phyloP scores from a whole-genome alignment of 1,139 yeast genomes.

The Yamadazyma siamensis region DNA sequence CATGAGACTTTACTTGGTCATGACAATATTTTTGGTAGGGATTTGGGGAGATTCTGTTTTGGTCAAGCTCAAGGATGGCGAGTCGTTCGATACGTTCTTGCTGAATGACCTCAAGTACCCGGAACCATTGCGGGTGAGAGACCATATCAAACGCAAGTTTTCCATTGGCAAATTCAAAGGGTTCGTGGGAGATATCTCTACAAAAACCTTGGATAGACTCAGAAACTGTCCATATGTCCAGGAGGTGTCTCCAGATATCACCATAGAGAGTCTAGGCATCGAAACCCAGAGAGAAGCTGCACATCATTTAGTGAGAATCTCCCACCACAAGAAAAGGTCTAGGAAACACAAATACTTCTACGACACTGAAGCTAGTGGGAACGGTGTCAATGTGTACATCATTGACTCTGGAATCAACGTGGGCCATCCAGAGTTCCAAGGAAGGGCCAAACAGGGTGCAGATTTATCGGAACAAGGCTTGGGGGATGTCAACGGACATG shows the following conservation, averaged over 20 bases:
- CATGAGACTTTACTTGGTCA: not conserved
- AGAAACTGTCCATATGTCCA: conserved; percentile 49
- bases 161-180: conserved; percentile 65
- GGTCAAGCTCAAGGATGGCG: conserved; percentile 24
- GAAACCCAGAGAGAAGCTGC: conserved; percentile 50
- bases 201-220: conserved; percentile 45
- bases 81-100: conserved; percentile 38
- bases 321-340: conserved; percentile 43
- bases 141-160: conserved; percentile 42
- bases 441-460: conserved; percentile 55
- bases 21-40: not conserved
- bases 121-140: conserved; percentile 32
- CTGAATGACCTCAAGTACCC: conserved; percentile 34
- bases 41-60: conserved; percentile 15
- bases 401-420: conserved; percentile 71
- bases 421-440: conserved; percentile 63
- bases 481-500: conserved; percentile 71
- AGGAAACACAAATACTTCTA: conserved; percentile 23
- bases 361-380: conserved; percentile 21
- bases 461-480: conserved; percentile 61
- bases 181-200: conserved; percentile 56
- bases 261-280: conserved; percentile 43
- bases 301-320: conserved; percentile 63
- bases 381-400: conserved; percentile 68
- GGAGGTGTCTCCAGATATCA: conserved; percentile 57